Percentiles rank a stretch among this genome's conserved stretches.
phyloP scores from a whole-genome alignment of 2,329 filamentous ascomycete species.

The Colletotrichum spinosum region DNA sequence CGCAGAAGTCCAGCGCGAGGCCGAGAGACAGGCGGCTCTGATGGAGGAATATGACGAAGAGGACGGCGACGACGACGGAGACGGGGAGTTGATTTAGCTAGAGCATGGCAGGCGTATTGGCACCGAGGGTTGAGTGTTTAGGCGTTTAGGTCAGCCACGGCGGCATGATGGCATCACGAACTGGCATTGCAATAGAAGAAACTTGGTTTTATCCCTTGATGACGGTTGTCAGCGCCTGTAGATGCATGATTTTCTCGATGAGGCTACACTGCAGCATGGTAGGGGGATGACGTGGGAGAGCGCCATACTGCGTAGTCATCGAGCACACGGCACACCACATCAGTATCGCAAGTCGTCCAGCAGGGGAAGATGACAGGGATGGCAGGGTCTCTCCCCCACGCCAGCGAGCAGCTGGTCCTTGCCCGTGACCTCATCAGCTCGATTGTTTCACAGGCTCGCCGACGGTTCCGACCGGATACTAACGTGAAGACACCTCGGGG shows the following conservation, averaged over 20 bases:
- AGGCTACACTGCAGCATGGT: no score
- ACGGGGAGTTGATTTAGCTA: slow-evolving; percentile 63
- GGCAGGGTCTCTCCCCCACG: slow-evolving; percentile 9
- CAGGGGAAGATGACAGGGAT: slow-evolving; percentile 25
- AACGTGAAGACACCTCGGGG: no score
- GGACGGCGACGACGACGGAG: slow-evolving; percentile 62
- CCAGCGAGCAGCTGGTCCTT: slow-evolving; percentile 13
- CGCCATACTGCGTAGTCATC: no score
- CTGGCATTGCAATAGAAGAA: no score
- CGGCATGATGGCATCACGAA: no score
- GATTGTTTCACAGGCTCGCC: slow-evolving; percentile 13
- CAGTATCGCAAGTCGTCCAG: not conserved
- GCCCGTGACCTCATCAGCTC: slow-evolving; percentile 17
- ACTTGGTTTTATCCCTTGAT: no score
- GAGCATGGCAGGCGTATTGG: not conserved
- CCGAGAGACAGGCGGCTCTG: slow-evolving; percentile 62
- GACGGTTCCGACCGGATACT: no score
- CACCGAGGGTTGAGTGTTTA: not conserved
- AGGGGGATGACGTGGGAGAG: no score
- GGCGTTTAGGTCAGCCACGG: no score
- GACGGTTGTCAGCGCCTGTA: no score
- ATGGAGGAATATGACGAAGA: slow-evolving; percentile 74
- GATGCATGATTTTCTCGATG: no score
- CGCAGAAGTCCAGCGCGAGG: slow-evolving; percentile 75
- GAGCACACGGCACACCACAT: no score